Evolutionary conservation across 1,139 yeast species (phyloP).

Genomic region (Ogataea hybrid): DNA sequence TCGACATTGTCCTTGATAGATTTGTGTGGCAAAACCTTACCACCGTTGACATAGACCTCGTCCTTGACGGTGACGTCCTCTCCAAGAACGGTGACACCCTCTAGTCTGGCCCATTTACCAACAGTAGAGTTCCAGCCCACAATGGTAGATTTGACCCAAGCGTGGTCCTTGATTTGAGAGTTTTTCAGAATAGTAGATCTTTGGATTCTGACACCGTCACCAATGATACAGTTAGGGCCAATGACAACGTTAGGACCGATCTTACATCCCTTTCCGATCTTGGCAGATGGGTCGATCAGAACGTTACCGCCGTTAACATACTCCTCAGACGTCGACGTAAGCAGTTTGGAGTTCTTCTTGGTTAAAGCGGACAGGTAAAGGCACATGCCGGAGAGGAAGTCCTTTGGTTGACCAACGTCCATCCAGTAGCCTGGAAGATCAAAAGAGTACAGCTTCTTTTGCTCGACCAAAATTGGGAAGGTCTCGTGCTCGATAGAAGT

Average conservation of each 20-base stretch:
- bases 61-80: conserved; percentile 99
- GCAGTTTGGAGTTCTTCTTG: conserved; percentile 71
- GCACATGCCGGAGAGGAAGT: conserved; percentile 95
- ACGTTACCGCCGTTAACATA: conserved; percentile 92
- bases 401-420: conserved; percentile 99
- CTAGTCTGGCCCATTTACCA: conserved; percentile 99
- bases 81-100: conserved; percentile 96
- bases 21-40: conserved; percentile 98
- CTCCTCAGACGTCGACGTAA: conserved; percentile 59
- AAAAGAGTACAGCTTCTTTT: conserved; percentile 86
- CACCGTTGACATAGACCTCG: conserved; percentile 98
- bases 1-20: conserved; percentile 95
- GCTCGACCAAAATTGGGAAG: conserved; percentile 92
- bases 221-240: conserved; percentile 95
- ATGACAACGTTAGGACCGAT: conserved; percentile 98
- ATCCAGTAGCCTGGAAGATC: conserved; percentile 99
- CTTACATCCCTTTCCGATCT: conserved; percentile 87
- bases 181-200: conserved; percentile 91
- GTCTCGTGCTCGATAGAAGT: conserved; percentile 99
- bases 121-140: conserved; percentile 99
- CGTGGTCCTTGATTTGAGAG: conserved; percentile 94
- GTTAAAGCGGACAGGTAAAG: conserved; percentile 85
- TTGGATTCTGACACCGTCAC: conserved; percentile 98
- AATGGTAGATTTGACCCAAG: conserved; percentile 96
- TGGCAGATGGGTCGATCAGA: conserved; percentile 92